Evolutionary conservation across 2,329 filamentous ascomycete species (phyloP).

Genomic region (Amphichorda felina): DNA sequence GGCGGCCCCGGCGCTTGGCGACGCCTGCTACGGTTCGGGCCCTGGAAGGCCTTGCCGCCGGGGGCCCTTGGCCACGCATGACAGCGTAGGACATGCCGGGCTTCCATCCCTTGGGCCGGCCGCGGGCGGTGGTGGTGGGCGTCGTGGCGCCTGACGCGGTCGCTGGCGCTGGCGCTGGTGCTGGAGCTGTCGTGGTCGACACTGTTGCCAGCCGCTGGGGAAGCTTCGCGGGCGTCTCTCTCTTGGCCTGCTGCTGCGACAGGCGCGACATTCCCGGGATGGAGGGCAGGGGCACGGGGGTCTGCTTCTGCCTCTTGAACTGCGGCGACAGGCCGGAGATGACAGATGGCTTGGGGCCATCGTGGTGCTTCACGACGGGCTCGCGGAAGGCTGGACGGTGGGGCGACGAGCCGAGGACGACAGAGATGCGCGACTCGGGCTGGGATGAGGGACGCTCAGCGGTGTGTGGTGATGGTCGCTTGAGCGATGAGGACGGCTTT

Average conservation of each 20-base stretch:
- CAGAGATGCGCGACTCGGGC: conserved; percentile 7
- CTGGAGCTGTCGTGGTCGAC: neutral
- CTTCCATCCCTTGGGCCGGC: conserved; percentile 33
- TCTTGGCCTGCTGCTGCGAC: neutral
- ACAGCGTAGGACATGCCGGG: conserved; percentile 16
- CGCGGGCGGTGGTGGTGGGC: neutral
- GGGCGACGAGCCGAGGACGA: conserved; percentile 10
- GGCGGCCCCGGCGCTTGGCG: conserved; percentile 29
- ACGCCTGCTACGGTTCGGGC: conserved; percentile 1
- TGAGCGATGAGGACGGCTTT: too few relatives aligned
- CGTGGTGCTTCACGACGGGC: too few relatives aligned
- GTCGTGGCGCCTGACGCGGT: neutral
- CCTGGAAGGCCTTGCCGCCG: conserved; percentile 6
- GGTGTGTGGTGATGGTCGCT: neutral
- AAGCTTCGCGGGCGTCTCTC: neutral
- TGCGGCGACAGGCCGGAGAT: conserved; percentile 11
- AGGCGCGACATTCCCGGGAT: neutral
- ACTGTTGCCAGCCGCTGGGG: neutral
- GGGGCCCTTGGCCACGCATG: conserved; percentile 7
- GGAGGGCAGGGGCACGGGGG: conserved; percentile 5
- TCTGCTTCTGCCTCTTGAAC: too few relatives aligned
- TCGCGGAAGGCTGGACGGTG: too few relatives aligned
- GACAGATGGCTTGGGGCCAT: conserved; percentile 5
- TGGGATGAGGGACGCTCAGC: neutral
- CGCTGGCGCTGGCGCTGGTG: neutral